Conservation (phyloP, 164 flowering plant genomes). For the Annona squamosa region DNA sequence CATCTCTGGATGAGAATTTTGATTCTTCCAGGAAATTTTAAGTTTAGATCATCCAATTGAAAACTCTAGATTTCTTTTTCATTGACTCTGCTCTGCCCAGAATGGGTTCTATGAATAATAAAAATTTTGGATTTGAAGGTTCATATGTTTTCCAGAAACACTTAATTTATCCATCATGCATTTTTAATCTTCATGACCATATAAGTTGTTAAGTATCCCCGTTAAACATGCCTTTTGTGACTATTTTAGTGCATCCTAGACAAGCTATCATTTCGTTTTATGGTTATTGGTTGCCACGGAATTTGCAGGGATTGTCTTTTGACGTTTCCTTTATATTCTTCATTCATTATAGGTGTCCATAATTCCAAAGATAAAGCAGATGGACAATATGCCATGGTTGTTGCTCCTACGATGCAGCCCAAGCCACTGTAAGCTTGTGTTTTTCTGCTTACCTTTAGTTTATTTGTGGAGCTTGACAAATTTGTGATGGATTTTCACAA, state of each 20-base stretch:
- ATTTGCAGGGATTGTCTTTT: background rate
- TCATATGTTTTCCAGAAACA: no score
- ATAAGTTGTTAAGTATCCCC: background rate
- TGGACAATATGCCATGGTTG: slow-evolving; percentile 59
- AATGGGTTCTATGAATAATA: no score
- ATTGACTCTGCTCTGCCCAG: no score
- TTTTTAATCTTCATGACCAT: background rate
- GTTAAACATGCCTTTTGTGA: background rate
- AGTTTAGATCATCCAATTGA: no score
- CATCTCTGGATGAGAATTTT: no score
- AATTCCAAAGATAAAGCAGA: slow-evolving; percentile 36
- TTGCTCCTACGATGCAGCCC: slow-evolving; percentile 57
- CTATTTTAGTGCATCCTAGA: background rate
- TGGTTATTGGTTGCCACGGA: background rate
- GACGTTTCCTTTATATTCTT: background rate
- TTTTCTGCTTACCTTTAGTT: background rate
- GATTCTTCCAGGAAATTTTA: no score
- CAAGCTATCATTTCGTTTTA: background rate
- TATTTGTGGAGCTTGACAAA: background rate
- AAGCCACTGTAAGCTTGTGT: slow-evolving; percentile 46
- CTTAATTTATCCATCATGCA: background rate
- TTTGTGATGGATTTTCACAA: background rate
- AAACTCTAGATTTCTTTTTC: no score
- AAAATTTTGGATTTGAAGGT: no score
- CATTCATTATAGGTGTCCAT: slow-evolving; percentile 42